Percentiles rank a stretch among this genome's conserved stretches.
Conservation (phyloP, 192 early-diverging fungal species). For the Backusella circina region DNA sequence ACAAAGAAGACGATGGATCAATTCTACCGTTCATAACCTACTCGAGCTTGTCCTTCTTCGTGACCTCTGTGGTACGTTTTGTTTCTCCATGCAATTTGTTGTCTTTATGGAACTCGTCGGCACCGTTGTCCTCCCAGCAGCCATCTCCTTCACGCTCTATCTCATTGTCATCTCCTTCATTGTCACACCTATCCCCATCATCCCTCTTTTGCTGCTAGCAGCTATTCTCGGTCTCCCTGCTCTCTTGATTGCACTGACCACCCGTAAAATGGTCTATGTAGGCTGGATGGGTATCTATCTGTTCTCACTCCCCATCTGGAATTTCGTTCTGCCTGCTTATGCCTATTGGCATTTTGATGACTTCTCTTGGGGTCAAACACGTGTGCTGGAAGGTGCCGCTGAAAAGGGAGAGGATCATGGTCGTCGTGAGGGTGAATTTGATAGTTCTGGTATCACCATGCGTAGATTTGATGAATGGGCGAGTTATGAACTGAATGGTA, state of each 20-base stretch:
- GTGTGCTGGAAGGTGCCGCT: constrained; percentile 57
- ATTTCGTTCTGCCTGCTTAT: constrained; percentile 73
- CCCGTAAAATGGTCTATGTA: constrained; percentile 80
- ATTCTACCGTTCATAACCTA: constrained; percentile 84
- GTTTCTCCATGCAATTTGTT: constrained; percentile 95
- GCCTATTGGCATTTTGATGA: constrained; percentile 93
- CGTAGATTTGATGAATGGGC: constrained; percentile 72
- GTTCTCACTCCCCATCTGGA: constrained; percentile 71
- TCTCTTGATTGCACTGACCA: constrained; percentile 84
- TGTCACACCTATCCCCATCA: constrained; percentile 40
- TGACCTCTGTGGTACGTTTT: constrained; percentile 87
- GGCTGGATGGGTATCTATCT: constrained; percentile 75
- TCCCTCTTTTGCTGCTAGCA: constrained; percentile 75
- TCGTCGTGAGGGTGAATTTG: constrained; percentile 71
- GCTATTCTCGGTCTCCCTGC: constrained; percentile 88
- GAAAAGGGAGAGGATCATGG: constrained; percentile 58
- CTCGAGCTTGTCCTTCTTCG: constrained; percentile 77
- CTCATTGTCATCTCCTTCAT: constrained; percentile 78
- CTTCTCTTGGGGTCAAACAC: constrained; percentile 84
- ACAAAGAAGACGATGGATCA: constrained; percentile 86
- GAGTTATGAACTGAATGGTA: background rate
- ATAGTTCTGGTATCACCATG: constrained; percentile 70
- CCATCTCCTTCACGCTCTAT: constrained; percentile 83
- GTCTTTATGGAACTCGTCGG: constrained; percentile 93
- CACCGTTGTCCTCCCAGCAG: constrained; percentile 88